phyloP scores from a whole-genome alignment of 306 rosid genomes.

The Ormosia semicastrata region DNA sequence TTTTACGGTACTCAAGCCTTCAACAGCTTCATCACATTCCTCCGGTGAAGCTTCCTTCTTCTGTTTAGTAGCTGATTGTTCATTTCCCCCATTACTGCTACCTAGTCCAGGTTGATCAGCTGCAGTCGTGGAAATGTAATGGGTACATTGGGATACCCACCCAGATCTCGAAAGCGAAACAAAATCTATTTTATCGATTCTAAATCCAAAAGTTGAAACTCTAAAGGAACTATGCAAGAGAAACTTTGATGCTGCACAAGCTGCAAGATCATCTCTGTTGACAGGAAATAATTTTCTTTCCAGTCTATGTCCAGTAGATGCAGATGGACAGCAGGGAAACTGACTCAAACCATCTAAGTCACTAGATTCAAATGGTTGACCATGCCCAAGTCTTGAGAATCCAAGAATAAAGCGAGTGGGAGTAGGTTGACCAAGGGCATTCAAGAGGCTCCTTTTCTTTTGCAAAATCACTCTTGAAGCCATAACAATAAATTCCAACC shows the following conservation, averaged over 20 bases:
- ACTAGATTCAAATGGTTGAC: conserved; percentile 1
- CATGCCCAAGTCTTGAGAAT: conserved; percentile 35
- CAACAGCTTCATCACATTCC: conserved; percentile 85
- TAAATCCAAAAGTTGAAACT: conserved; percentile 14
- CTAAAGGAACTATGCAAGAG: conserved; percentile 14
- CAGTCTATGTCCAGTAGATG: conserved; percentile 8
- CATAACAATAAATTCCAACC: conserved; percentile 41
- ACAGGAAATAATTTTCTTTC: neutral
- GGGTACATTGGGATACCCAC: conserved; percentile 40
- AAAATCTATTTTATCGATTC: conserved; percentile 21
- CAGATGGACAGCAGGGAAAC: conserved; percentile 18
- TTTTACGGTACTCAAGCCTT: conserved; percentile 62
- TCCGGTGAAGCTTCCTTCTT: conserved; percentile 79
- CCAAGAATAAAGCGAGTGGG: conserved; percentile 30
- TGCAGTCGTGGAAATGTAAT: conserved; percentile 49
- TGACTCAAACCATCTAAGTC: conserved; percentile 25
- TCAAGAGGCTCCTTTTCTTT: conserved; percentile 41
- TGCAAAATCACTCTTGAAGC: conserved; percentile 59
- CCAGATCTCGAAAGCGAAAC: conserved; percentile 27
- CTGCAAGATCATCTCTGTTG: conserved; percentile 21
- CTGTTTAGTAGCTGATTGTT: conserved; percentile 40
- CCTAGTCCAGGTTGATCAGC: conserved; percentile 40
- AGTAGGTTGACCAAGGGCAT: neutral
- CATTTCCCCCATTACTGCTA: conserved; percentile 34
- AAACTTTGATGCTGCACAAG: neutral